Evolutionary conservation across 2,329 filamentous ascomycete genomes (phyloP).

Genomic region (Venturia aucupariae): DNA sequence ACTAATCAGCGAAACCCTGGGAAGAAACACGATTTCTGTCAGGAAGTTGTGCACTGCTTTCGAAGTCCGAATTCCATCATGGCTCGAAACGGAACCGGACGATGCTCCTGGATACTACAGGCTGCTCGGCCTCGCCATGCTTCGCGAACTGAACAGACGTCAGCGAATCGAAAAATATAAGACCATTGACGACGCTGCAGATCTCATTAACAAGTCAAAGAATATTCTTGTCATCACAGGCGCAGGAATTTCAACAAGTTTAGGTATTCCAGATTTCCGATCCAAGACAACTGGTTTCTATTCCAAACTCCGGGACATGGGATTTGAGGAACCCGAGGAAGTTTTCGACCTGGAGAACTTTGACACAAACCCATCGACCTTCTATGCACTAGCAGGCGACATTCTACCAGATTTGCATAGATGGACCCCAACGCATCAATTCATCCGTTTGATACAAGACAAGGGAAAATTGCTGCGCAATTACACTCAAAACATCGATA

Average conservation of each 20-base stretch:
- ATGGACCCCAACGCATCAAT: conserved; percentile 87
- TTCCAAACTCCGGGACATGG: conserved; percentile 69
- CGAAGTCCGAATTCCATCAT: conserved; percentile 62
- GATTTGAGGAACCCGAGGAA: conserved; percentile 77
- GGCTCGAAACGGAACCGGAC: conserved; percentile 64
- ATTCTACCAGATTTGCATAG: conserved; percentile 73
- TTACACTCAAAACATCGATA: conserved; percentile 98
- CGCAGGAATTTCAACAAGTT: conserved; percentile 90
- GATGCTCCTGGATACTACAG: conserved; percentile 55
- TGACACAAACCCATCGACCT: conserved; percentile 74
- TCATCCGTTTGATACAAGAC: conserved; percentile 81
- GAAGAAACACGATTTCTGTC: conserved; percentile 59
- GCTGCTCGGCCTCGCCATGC: conserved; percentile 67
- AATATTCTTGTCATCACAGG: conserved; percentile 94
- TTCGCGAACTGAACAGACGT: conserved; percentile 71
- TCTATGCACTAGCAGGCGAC: conserved; percentile 85
- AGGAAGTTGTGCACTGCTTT: conserved; percentile 84
- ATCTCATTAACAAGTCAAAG: conserved; percentile 59
- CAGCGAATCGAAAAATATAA: conserved; percentile 74
- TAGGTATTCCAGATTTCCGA: conserved; percentile 94
- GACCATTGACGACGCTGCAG: conserved; percentile 76
- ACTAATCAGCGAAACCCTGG: conserved; percentile 66
- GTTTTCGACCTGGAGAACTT: conserved; percentile 91
- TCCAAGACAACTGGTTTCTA: conserved; percentile 91
- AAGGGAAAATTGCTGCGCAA: conserved; percentile 87